These are phyloP conservation scores for Aspergillus leporis DNA, from an alignment of 495 filamentous ascomycete species.

Conservation along the genomic window DNA sequence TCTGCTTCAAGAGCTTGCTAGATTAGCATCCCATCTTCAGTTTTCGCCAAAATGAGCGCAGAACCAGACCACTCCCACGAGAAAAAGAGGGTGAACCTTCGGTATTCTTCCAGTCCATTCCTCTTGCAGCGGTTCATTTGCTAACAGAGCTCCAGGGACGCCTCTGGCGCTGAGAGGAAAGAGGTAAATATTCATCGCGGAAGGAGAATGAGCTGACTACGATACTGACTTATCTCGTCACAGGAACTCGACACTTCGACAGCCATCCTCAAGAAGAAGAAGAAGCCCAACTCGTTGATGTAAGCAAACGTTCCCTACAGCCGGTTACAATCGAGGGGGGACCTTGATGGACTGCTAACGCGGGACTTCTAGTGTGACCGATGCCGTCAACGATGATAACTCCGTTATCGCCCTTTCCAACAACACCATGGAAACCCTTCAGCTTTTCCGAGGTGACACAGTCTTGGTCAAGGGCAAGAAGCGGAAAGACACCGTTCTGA, in stretches of 20 bases:
- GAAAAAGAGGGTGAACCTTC: slow-evolving; percentile 91
- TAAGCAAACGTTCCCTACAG: slow-evolving; percentile 42
- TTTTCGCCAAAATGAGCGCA: slow-evolving; percentile 55
- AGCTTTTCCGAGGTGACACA: slow-evolving; percentile 97
- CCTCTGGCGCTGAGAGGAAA: slow-evolving; percentile 85
- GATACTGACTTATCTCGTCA: slow-evolving; percentile 29
- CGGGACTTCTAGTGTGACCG: slow-evolving; percentile 72
- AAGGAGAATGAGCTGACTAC: neutral
- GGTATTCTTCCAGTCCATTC: slow-evolving; percentile 55
- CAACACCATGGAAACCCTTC: slow-evolving; percentile 97
- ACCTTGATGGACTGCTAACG: slow-evolving; percentile 35
- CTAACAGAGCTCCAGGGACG: slow-evolving; percentile 64
- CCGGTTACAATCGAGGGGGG: neutral
- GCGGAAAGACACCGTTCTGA: slow-evolving; percentile 97
- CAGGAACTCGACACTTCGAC: slow-evolving; percentile 93
- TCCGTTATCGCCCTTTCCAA: slow-evolving; percentile 97
- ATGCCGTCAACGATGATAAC: slow-evolving; percentile 99
- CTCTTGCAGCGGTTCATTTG: slow-evolving; percentile 13
- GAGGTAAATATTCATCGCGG: slow-evolving; percentile 57
- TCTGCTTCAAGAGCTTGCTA: slow-evolving; percentile 21
- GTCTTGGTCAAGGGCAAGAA: slow-evolving; percentile 99
- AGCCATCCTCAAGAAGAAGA: slow-evolving; percentile 99
- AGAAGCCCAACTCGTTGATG: slow-evolving; percentile 99
- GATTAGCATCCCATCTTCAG: slow-evolving; percentile 6
- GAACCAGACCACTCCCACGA: slow-evolving; percentile 69